These are phyloP conservation scores for Pseudocercospora eumusae DNA, from an alignment of 2,329 filamentous ascomycete species.

Conservation along the genomic window DNA sequence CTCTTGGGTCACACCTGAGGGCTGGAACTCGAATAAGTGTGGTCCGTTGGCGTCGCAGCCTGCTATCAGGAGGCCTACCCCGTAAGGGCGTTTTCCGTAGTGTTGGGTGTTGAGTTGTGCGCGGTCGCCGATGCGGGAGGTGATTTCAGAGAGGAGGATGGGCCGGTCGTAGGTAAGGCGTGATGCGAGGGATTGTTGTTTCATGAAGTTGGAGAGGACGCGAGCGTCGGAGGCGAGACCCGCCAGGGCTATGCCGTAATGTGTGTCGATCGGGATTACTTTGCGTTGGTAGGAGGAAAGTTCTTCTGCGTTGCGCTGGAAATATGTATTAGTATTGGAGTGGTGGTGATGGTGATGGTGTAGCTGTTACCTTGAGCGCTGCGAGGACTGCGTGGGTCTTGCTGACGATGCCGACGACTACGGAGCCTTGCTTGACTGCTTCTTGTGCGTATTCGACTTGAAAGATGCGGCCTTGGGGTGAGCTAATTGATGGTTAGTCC, in stretches of 20 bases:
- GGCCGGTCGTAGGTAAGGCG: slow-evolving; percentile 94
- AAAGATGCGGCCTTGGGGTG: slow-evolving; percentile 98
- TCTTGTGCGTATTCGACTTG: slow-evolving; percentile 99
- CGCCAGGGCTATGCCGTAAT: slow-evolving; percentile 92
- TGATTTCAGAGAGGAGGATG: slow-evolving; percentile 85
- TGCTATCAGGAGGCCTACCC: slow-evolving; percentile 87
- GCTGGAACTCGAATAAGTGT: slow-evolving; percentile 98
- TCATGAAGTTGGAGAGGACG: slow-evolving; percentile 99
- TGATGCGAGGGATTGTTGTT: slow-evolving; percentile 94
- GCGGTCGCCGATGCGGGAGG: slow-evolving; percentile 89
- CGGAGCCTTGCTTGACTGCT: slow-evolving; percentile 98
- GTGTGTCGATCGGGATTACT: slow-evolving; percentile 93
- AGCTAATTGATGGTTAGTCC: slow-evolving; percentile 58
- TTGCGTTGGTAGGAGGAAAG: slow-evolving; percentile 99
- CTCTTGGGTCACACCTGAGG: slow-evolving; percentile 92
- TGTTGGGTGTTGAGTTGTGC: slow-evolving; percentile 98
- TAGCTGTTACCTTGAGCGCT: slow-evolving; percentile 77
- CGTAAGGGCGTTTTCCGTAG: slow-evolving; percentile 94
- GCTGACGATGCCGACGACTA: slow-evolving; percentile 94
- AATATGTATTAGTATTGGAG: neutral
- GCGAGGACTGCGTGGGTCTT: slow-evolving; percentile 97
- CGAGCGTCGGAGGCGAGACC: slow-evolving; percentile 96
- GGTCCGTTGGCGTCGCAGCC: slow-evolving; percentile 92
- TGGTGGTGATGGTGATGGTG: neutral
- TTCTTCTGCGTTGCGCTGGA: slow-evolving; percentile 94